Percentiles rank a stretch among this genome's conserved stretches.
Conservation (phyloP, 345 rosid genomes). For the Erodium maritimum region DNA sequence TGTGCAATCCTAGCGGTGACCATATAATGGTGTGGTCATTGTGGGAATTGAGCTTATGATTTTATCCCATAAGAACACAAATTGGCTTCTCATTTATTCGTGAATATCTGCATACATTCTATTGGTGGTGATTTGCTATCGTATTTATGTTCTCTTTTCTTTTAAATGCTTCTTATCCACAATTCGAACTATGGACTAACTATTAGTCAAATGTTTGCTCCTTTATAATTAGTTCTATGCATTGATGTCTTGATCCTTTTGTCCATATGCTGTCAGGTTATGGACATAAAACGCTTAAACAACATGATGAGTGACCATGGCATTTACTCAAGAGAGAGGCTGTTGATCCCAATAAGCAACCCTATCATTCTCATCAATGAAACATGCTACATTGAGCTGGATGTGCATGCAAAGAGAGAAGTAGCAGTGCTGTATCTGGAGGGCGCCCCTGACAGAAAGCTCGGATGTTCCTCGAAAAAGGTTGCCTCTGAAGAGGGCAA, state of each 20-base stretch:
- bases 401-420: conserved; percentile 59
- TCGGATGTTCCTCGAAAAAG: conserved; percentile 14
- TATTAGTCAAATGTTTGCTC: too few species aligned
- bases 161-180: background rate
- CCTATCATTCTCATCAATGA: conserved; percentile 40
- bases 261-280: conserved; percentile 32
- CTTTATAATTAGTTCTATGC: background rate
- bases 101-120: too few species aligned
- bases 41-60: too few species aligned
- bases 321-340: conserved; percentile 71
- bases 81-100: too few species aligned
- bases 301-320: conserved; percentile 92
- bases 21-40: too few species aligned
- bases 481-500: conserved; percentile 42
- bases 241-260: background rate
- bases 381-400: conserved; percentile 81
- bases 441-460: conserved; percentile 36
- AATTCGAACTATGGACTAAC: too few species aligned
- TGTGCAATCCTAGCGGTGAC: too few species aligned
- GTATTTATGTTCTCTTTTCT: background rate
- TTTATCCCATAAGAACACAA: too few species aligned
- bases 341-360: conserved; percentile 66
- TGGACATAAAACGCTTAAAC: conserved; percentile 69
- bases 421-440: conserved; percentile 72
- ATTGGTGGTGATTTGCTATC: too few species aligned